These are phyloP conservation scores for Colletotrichum brevisporum DNA, from an alignment of 2,329 filamentous ascomycete genomes.

Conservation along the genomic window DNA sequence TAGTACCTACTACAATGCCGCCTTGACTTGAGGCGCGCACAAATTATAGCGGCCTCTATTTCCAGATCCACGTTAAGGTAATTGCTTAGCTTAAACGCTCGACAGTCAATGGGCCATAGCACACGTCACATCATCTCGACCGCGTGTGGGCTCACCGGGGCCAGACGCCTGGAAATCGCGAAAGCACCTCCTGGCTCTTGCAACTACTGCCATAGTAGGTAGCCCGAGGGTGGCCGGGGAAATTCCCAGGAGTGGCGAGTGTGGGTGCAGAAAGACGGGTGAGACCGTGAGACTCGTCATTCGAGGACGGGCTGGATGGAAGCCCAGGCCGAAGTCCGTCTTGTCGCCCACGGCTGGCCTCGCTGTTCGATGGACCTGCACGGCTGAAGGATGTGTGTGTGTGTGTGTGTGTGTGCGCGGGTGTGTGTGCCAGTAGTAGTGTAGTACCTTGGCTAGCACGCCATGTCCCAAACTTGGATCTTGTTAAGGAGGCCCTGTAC, in stretches of 20 bases:
- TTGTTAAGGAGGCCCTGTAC: not conserved
- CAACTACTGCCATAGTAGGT: too few relatives aligned
- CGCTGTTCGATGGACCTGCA: not conserved
- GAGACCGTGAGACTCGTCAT: not conserved
- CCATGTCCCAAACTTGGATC: conserved; percentile 29
- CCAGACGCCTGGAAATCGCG: not conserved
- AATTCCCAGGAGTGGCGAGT: conserved; percentile 13
- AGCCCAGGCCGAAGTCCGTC: conserved; percentile 27
- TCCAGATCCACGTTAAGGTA: conserved; percentile 16
- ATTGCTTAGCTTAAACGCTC: conserved; percentile 16
- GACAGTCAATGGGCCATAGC: conserved; percentile 6
- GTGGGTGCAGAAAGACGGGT: conserved; percentile 2
- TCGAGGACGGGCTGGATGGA: not conserved
- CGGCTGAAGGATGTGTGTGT: conserved; percentile 2
- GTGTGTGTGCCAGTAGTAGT: not conserved
- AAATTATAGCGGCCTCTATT: conserved; percentile 24
- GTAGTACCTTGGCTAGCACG: conserved; percentile 20
- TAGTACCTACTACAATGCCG: too few relatives aligned
- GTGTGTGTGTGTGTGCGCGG: not conserved
- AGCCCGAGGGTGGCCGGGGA: conserved; percentile 3
- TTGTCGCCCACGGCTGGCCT: conserved; percentile 9
- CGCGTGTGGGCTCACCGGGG: conserved; percentile 14
- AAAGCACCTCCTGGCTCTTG: not conserved
- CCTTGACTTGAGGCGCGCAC: not conserved
- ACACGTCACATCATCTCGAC: conserved; percentile 35